Base-by-base conservation (phyloP, 2,329 filamentous ascomycete species). In the Thelonectria olida region DNA sequence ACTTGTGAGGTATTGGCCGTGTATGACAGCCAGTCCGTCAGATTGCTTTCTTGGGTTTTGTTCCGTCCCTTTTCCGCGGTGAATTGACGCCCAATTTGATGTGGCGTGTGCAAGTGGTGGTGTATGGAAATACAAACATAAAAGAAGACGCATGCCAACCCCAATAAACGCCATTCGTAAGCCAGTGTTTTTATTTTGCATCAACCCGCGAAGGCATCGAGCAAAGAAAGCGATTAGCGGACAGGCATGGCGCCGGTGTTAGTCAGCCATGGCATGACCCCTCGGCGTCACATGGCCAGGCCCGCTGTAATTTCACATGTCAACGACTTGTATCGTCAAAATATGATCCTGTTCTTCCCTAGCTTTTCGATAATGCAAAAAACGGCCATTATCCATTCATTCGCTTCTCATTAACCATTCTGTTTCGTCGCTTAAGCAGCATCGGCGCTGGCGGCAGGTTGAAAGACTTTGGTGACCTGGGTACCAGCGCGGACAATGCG, bases 401-500 rank as follows among this genome's bases (percentile, higher is more conserved):
- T 57, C 57, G 62, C 45, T 61, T 50, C 10, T 69, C 65, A 51
- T 66, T 60, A 58, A 62, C 50, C 41, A 39, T 39, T 17, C 34
- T 36, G 34, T 34, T 51, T 10, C 12, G 28, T 42, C 28, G 50
- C 62, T 80, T 74, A 95, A 73, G 93, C 93, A 66, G 93, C 93
- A 79, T 93, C 93, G 61, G 94, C 94, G 70, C 89, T 94, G 65
- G 90, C 88, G 56, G 92, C 87, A 44, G 94, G 93, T 76, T 93
- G 88, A 19, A 88, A 81, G 52, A 96, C 87, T 80, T 92, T 93
- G 69, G 94, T 97, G 61, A 92, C 87, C 81, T 97, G 94, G 72
- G 88, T 84, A 54, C 93, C 93, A 67, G 94, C 93, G 66, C 94
- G 90, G 73, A 96, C 87, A 70, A 97, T 93, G 66, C 91, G 89